Evolutionary conservation across 2,329 filamentous ascomycete species (phyloP), one percentile per base, ranked within the genome.

Genomic region (Didymella keratinophila): DNA sequence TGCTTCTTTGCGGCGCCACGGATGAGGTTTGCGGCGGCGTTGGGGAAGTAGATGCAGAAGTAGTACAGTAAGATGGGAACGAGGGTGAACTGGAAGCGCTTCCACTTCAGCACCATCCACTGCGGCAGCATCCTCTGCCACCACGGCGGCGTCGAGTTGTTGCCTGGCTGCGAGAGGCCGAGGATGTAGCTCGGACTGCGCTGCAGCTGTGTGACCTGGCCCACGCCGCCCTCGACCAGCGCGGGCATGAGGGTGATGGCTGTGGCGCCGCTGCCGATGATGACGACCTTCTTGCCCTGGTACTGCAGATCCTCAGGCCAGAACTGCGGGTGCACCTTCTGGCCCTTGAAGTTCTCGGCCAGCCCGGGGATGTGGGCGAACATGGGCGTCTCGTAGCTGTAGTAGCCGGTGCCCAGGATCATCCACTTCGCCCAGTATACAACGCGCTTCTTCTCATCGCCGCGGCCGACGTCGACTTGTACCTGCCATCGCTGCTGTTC

Each of bases 181-280:
- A 89, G 65, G 54, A 93, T 82, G 47, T 76, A 76, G 0, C 83
- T 84, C 0, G 92, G 92, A 44, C 87, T 92, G 56, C 92, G 86
- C 77, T 96, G 92, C 2, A 96, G 82, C 86, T 94, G 92, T 1
- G 90, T 94, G 27, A 93, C 87, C 14, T 85, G 83, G 5, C 77
- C 78, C 5, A 79, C 79, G 12, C 89, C 90, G 37, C 83, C 85
- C 42, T 89, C 78, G 0, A 87, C 86, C 44, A 96, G 77, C 45
- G 82, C 84, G 0, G 92, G 92, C 3, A 96, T 74, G 1, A 96
- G 81, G 0, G 92, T 95, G 47, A 94, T 78, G 7, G 91, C 89
- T 0, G 92, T 96, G 2, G 92, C 92, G 8, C 92, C 92, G 16
- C 86, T 89, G 16, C 91, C 91, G 61, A 95, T 86, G 57, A 94